Base-by-base conservation (phyloP, 1,139 yeast species). In the Saccharomyces pastorianus region DNA sequence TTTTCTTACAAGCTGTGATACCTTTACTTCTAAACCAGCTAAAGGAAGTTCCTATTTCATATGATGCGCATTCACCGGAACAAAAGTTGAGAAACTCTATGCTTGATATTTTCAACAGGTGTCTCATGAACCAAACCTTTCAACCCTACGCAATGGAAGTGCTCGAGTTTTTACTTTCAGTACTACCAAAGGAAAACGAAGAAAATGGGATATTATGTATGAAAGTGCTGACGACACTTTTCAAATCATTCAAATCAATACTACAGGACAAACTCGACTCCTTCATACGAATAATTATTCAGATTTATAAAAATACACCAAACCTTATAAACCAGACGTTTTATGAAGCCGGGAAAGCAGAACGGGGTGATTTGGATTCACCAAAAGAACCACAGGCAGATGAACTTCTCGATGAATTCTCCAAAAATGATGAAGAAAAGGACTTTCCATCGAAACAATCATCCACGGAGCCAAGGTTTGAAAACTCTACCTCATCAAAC, bases 151-250 rank as follows among this genome's bases (percentile, higher is more conserved):
- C 91, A 0, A 74, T 75, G 48, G 75, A 77, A 38, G 79, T 90
- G 28, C 73, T 88, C 64, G 83, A 81, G 48, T 73, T 78, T n/a
- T 73, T 91, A 55, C 81, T 84, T 64, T 71, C 73, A 34, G 74
- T 87, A 17, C 74, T 93, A 56, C 81, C 80, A 25, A 76, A 73
- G 17, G 99, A 95, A 67, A 93, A 95, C 67, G 99, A 95, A 71
- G 98, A 91, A 61, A 93, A 93, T 67, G 99, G 98, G 50, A 90
- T 90, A 1, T 76, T 90, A 54, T 87, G 96, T 68, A 85, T 91
- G 86, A 91, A 89, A 68, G 84, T 90, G 54, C 78, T 91, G 55
- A 89, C 98, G n/a, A 81, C 87, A 50, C 74, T 93, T 55, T 96
- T 91, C 72, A 86, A 95, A 68, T 82, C 95, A 0, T 93, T 87